Percentiles rank a stretch among this genome's conserved stretches.
These are phyloP conservation scores for Cladorrhinum sp. DNA, from an alignment of 2,329 filamentous ascomycete species.

Conservation along the genomic window DNA sequence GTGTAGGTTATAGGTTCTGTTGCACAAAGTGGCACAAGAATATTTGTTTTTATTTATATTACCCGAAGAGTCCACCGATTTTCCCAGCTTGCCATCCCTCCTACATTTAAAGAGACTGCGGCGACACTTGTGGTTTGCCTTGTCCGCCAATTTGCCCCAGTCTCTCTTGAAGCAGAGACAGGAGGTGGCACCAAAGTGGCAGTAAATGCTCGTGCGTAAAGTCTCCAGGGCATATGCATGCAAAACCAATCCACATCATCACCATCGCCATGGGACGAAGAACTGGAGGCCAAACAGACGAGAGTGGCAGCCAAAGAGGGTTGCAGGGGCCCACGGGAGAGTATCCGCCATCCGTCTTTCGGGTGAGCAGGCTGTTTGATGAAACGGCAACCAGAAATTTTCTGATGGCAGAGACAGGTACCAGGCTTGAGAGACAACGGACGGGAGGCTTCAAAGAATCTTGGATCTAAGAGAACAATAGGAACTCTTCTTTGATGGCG, in stretches of 20 bases:
- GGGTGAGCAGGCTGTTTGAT: neutral
- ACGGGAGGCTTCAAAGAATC: neutral
- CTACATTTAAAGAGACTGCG: neutral
- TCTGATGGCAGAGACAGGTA: neutral
- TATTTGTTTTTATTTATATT: neutral
- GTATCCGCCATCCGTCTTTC: neutral
- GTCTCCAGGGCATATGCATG: conserved; percentile 5
- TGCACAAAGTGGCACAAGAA: conserved; percentile 5
- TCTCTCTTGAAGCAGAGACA: neutral
- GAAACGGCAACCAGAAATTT: neutral
- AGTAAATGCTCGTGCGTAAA: neutral
- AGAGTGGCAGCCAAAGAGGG: neutral
- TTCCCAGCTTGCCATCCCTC: neutral
- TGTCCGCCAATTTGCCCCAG: neutral
- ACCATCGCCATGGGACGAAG: neutral
- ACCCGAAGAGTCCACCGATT: neutral
- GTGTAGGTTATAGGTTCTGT: neutral
- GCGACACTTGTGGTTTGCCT: neutral
- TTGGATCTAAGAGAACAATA: neutral
- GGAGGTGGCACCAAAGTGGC: neutral
- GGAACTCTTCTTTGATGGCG: neutral
- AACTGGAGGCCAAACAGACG: neutral
- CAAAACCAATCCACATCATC: neutral
- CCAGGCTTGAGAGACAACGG: neutral
- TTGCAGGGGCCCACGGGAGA: neutral